A percentile compares a stretch with the other conserved stretches of the same genome.
These are phyloP conservation scores for Aspergillus tamarii DNA, from an alignment of 2,329 filamentous ascomycete genomes.

Conservation along the genomic window DNA sequence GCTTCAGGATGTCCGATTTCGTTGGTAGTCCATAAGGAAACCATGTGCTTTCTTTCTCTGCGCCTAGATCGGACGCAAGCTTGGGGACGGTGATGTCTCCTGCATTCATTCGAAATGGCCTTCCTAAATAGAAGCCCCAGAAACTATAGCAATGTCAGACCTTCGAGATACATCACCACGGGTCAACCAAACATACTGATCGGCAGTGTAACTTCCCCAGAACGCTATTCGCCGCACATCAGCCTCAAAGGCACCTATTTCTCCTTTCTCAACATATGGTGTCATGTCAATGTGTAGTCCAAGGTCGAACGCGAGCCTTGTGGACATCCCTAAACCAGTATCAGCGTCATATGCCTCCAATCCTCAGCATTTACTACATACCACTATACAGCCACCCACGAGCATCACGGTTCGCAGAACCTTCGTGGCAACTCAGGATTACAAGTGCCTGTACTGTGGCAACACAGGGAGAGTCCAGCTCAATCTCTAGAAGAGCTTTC, in stretches of 20 bases:
- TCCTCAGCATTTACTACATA: constrained; percentile 20
- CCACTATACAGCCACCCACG: constrained; percentile 54
- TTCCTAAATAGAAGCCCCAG: constrained; percentile 49
- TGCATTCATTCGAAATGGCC: constrained; percentile 46
- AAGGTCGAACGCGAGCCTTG: constrained; percentile 50
- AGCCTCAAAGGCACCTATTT: constrained; percentile 44
- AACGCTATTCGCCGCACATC: constrained; percentile 46
- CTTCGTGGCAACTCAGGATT: constrained; percentile 50
- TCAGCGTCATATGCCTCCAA: not conserved
- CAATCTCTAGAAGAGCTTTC: constrained; percentile 51
- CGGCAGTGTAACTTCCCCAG: constrained; percentile 49
- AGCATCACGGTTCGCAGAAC: constrained; percentile 48
- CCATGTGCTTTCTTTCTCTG: constrained; percentile 36
- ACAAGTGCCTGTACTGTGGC: constrained; percentile 53
- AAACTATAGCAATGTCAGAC: constrained; percentile 31
- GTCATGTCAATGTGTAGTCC: constrained; percentile 48
- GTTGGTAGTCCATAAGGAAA: constrained; percentile 32
- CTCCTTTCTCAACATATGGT: constrained; percentile 43
- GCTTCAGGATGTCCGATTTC: constrained; percentile 1
- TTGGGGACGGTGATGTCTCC: constrained; percentile 46
- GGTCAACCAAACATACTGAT: constrained; percentile 34
- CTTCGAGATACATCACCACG: not conserved
- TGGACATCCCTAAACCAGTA: constrained; percentile 43
- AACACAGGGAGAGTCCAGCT: constrained; percentile 52
- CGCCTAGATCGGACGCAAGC: constrained; percentile 33